Base-by-base conservation (phyloP, 352 stramenopile species). In the Phytopythium kandeliae region DNA sequence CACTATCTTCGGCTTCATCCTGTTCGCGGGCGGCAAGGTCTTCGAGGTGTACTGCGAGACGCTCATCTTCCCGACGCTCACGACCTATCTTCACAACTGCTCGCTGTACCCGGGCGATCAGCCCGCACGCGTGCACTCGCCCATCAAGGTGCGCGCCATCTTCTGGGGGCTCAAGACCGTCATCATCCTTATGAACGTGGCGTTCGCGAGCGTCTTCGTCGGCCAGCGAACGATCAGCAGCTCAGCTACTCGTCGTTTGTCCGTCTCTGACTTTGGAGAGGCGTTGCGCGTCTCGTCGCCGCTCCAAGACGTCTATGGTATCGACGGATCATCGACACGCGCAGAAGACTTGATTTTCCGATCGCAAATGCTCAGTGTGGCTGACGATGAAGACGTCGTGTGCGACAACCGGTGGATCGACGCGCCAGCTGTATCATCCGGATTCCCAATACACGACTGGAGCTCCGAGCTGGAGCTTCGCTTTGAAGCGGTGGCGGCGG, bases 171-270 rank as follows among this genome's bases (percentile, higher is more conserved):
- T 85, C 41, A 79, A 78, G 63, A 72, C 66, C 24, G 63, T 82
- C 15, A 65, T 81, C 45, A 82, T 85, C 57, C 63, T 82, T 59
- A 79, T 85, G 73, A 85, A 82, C 48, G 68, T 85, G 17, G 70
- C 70, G 24, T 76, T 73, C 19, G 67, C 68, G 5, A 82, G 70
- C 73, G 62, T 85, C 26, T 85, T 71, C 50, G 66, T 85, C n/a
- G 69, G 70, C 57, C 56, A 69, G 42, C 62, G 50, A 9, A 62
- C 48, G 11, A 35, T 31, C n/a, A 28, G 21, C n/a, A 28, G 17
- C 22, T 37, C 31, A 2, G 48, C 22, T 7, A n/a, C 48, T 7
- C 25, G 48, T 4, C 36, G 37, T 1, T 36, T 55, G 24, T 24
- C 41, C 19, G 24, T 45, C 13, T 15, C 21, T 3, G 17, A 54